Evolutionary conservation across 176 grass and related monocot species (phyloP).

Genomic region (Cenchrus fungigraminus): DNA sequence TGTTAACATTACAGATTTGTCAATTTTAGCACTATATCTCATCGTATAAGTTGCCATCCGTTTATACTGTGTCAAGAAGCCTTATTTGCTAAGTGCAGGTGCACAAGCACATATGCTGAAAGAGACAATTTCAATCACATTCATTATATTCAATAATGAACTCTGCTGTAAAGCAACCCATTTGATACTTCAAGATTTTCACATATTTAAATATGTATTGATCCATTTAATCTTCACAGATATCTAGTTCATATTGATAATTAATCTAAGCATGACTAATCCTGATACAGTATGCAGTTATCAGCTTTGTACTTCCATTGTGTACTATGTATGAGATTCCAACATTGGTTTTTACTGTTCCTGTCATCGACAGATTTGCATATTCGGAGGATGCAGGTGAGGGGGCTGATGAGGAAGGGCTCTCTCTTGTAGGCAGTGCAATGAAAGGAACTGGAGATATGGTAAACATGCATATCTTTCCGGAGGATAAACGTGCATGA

Average conservation of each 20-base stretch:
- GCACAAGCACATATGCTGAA: conserved; percentile 20
- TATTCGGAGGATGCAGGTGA: conserved; percentile 91
- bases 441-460: conserved; percentile 88
- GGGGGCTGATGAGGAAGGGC: conserved; percentile 88
- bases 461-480: conserved; percentile 82
- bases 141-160: neutral
- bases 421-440: conserved; percentile 75
- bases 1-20: conserved; percentile 6
- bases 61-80: conserved; percentile 25
- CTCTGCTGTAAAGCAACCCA: neutral
- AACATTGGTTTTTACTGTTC: conserved; percentile 14
- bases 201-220: neutral
- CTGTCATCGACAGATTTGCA: conserved; percentile 68
- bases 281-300: neutral
- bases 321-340: neutral
- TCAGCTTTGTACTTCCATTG: neutral
- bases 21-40: neutral
- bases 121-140: conserved; percentile 7
- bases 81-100: neutral
- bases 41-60: neutral
- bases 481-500: conserved; percentile 93
- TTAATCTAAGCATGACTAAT: conserved; percentile 2
- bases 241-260: neutral
- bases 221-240: neutral
- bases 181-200: conserved; percentile 20